Conservation (phyloP, 106 monocot genomes). For the Agapanthus africanus region DNA sequence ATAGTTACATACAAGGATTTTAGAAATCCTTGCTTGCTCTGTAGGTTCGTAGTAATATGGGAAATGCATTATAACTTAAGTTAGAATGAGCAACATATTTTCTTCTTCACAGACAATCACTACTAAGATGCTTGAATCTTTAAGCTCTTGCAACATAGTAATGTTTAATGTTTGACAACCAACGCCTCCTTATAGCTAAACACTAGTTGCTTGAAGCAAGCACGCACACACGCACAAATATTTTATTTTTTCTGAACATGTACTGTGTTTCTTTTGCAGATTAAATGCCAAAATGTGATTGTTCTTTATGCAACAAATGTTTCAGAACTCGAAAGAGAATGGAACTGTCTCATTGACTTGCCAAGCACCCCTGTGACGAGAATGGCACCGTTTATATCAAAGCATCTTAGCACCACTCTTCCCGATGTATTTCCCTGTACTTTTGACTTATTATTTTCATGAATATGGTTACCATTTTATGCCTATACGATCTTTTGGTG, state of each 20-base stretch:
- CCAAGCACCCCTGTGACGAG: conserved; percentile 22
- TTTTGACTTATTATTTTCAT: conserved; percentile 3
- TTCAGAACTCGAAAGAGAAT: conserved; percentile 47
- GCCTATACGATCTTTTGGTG: neutral
- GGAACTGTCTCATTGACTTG: conserved; percentile 52
- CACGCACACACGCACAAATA: too few species aligned
- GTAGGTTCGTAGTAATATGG: too few species aligned
- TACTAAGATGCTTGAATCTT: too few species aligned
- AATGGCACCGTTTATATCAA: conserved; percentile 39
- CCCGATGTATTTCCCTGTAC: conserved; percentile 29
- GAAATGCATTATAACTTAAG: too few species aligned
- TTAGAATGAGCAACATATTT: too few species aligned
- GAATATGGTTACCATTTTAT: neutral
- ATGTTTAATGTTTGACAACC: too few species aligned
- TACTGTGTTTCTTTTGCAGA: conserved; percentile 14
- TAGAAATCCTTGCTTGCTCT: too few species aligned
- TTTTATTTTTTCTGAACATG: neutral
- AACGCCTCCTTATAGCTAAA: too few species aligned
- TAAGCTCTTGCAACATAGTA: too few species aligned
- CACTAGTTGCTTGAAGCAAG: too few species aligned
- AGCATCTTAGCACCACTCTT: conserved; percentile 44
- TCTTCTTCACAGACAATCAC: too few species aligned
- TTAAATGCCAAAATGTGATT: conserved; percentile 66
- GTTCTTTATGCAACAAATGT: conserved; percentile 58
- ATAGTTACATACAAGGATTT: too few species aligned